Conservation (phyloP, 1,139 yeast genomes). For the Eremothecium sinecaudum region DNA sequence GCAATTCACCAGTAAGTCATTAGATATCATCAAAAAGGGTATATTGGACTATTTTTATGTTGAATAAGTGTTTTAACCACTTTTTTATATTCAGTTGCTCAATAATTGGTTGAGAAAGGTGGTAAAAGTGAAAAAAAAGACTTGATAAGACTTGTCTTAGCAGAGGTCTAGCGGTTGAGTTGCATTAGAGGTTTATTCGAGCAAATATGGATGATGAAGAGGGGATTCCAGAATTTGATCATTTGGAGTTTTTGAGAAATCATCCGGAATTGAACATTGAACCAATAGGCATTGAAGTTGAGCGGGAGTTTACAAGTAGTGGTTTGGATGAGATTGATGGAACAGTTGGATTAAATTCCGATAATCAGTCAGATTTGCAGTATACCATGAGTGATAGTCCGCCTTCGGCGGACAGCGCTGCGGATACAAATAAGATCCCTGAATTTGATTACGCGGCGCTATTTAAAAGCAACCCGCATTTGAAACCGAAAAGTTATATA, state of each 20-base stretch:
- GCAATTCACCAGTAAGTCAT: too few relatives aligned
- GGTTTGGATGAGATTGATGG: neutral
- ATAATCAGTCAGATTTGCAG: neutral
- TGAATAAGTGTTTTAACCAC: too few relatives aligned
- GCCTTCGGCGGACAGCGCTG: neutral
- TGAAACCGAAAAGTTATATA: neutral
- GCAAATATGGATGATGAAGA: constrained; percentile 9
- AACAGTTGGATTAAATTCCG: too few relatives aligned
- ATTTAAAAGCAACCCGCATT: constrained; percentile 1
- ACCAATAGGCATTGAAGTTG: neutral
- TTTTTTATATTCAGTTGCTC: too few relatives aligned
- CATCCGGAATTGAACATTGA: neutral
- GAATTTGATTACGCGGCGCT: constrained; percentile 2
- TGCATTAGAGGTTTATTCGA: too few relatives aligned
- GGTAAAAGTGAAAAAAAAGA: too few relatives aligned
- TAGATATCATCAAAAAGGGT: too few relatives aligned
- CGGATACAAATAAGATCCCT: neutral
- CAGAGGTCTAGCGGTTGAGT: too few relatives aligned
- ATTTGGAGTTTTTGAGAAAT: constrained; percentile 10
- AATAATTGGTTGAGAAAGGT: too few relatives aligned
- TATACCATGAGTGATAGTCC: neutral
- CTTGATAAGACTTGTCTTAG: too few relatives aligned
- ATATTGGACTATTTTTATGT: too few relatives aligned
- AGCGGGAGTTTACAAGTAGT: neutral
- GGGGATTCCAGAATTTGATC: constrained; percentile 21